These are phyloP conservation scores for Blastocystis hominis DNA, from an alignment of 352 stramenopile genomes.

Conservation along the genomic window DNA sequence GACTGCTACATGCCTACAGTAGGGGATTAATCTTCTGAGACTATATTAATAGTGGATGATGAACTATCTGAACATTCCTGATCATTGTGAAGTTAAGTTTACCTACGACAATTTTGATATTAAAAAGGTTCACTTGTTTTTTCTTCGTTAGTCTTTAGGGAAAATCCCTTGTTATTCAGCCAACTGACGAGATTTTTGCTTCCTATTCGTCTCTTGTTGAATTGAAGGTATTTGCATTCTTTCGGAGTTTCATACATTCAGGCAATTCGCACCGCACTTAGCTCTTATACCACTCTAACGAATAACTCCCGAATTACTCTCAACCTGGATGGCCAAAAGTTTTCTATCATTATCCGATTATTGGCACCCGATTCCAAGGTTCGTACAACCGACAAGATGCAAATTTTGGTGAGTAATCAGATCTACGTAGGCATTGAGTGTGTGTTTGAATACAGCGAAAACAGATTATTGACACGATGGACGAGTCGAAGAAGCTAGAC, in stretches of 20 bases:
- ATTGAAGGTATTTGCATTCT: neutral
- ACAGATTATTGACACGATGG: neutral
- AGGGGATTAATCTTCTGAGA: neutral
- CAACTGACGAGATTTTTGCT: conserved; percentile 15
- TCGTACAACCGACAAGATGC: neutral
- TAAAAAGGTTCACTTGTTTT: neutral
- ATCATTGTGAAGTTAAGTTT: conserved; percentile 5
- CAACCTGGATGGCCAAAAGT: neutral
- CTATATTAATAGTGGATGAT: neutral
- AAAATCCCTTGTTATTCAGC: neutral
- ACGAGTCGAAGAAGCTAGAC: neutral
- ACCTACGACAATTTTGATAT: neutral
- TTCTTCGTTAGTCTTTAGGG: neutral
- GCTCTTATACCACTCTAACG: neutral
- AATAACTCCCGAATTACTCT: neutral
- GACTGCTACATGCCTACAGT: conserved; percentile 8
- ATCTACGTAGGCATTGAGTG: neutral
- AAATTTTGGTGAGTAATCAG: neutral
- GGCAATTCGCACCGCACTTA: neutral
- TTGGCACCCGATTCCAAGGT: neutral
- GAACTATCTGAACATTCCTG: neutral
- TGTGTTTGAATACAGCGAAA: neutral
- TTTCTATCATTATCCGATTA: neutral
- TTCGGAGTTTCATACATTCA: neutral
- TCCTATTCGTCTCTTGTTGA: conserved; percentile 27